phyloP scores from a whole-genome alignment of 371 early-diverging fungal species.

The Mortierella sp. region DNA sequence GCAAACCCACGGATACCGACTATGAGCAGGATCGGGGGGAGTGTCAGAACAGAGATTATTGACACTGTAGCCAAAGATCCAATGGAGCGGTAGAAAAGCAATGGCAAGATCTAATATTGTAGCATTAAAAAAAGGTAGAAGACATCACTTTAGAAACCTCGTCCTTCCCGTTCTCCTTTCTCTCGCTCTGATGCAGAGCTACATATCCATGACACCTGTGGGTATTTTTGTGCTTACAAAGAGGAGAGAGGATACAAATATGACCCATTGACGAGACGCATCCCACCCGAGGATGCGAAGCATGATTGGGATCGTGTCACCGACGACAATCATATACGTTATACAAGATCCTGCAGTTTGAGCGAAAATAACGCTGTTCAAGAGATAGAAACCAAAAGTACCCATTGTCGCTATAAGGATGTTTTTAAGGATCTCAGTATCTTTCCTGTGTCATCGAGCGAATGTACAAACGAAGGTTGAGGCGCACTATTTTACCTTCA shows the following conservation, averaged over 20 bases:
- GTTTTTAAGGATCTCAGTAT: no score
- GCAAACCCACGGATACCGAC: conserved; percentile 63
- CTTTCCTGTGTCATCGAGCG: no score
- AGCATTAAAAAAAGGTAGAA: not conserved
- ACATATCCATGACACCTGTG: no score
- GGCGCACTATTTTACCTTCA: conserved; percentile 41
- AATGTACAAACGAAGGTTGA: not conserved
- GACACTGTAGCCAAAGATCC: conserved; percentile 66
- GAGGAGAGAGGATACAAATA: conserved; percentile 58
- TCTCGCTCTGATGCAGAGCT: no score
- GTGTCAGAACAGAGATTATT: conserved; percentile 63
- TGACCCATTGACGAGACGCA: conserved; percentile 57
- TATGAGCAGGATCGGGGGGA: conserved; percentile 64
- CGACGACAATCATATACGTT: conserved; percentile 66
- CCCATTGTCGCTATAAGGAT: conserved; percentile 56
- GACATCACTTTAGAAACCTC: no score
- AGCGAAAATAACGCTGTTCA: conserved; percentile 63
- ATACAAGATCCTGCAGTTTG: conserved; percentile 64
- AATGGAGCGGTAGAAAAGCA: conserved; percentile 64
- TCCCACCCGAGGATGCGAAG: conserved; percentile 56
- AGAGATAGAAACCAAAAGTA: conserved; percentile 58
- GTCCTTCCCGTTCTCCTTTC: no score
- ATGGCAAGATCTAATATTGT: conserved; percentile 55
- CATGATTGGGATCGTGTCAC: conserved; percentile 69
- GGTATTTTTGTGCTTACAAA: conserved; percentile 45